These are phyloP conservation scores for Suillus subalutaceus DNA, from an alignment of 768 basidiomycete genomes.

Conservation along the genomic window DNA sequence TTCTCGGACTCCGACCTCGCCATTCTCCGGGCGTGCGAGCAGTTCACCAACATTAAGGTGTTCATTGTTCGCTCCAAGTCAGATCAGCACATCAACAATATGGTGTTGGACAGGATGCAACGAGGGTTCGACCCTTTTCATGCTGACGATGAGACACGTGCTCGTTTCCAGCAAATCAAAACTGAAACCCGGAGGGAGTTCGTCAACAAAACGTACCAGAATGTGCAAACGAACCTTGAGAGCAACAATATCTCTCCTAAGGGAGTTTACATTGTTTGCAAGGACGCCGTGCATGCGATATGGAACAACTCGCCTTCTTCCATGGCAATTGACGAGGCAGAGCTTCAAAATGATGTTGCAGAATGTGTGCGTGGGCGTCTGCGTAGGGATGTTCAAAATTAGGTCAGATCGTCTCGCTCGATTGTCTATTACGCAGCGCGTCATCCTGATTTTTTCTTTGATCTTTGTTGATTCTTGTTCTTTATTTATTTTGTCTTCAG, in stretches of 20 bases:
- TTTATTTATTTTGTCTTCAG: too few relatives aligned
- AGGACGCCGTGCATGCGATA: too few relatives aligned
- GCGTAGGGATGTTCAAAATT: too few relatives aligned
- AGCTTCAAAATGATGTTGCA: too few relatives aligned
- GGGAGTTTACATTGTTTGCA: neutral
- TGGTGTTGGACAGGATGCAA: slow-evolving; percentile 17
- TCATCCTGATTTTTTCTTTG: too few relatives aligned
- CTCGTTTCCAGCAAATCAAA: slow-evolving; percentile 10
- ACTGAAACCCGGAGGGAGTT: neutral
- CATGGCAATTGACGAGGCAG: too few relatives aligned
- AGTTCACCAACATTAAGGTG: slow-evolving; percentile 25
- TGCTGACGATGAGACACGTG: slow-evolving; percentile 12
- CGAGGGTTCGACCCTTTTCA: slow-evolving; percentile 21
- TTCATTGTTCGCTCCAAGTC: slow-evolving; percentile 38
- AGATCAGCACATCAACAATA: slow-evolving; percentile 31
- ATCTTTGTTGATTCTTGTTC: too few relatives aligned
- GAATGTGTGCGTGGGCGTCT: too few relatives aligned
- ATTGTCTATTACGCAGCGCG: slow-evolving; percentile 2
- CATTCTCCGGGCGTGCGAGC: slow-evolving; percentile 22
- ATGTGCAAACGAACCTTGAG: slow-evolving; percentile 11
- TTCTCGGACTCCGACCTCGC: slow-evolving; percentile 15
- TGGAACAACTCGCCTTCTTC: too few relatives aligned
- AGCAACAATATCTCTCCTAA: slow-evolving; percentile 12
- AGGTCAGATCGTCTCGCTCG: too few relatives aligned
- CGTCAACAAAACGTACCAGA: slow-evolving; percentile 9